Conservation (phyloP, 2,329 filamentous ascomycete genomes). For the Trichophyton equinum region DNA sequence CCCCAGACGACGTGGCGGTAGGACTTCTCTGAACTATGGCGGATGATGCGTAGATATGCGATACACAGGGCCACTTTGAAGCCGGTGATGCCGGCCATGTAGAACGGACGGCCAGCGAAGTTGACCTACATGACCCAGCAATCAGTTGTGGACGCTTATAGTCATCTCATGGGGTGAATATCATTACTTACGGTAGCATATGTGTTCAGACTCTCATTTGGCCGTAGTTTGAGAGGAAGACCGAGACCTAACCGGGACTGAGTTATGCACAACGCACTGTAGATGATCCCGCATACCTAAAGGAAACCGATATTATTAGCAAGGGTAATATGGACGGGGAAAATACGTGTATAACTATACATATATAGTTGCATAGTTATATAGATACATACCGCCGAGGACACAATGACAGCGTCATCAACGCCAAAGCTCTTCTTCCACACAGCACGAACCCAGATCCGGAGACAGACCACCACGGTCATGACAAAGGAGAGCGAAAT, state of each 20-base stretch:
- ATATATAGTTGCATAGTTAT: background rate
- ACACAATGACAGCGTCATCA: conserved; percentile 36
- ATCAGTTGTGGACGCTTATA: background rate
- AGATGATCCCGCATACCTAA: conserved; percentile 37
- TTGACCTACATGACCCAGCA: conserved; percentile 30
- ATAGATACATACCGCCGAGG: conserved; percentile 21
- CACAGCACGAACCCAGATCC: conserved; percentile 33
- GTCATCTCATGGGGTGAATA: background rate
- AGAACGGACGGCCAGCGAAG: conserved; percentile 43
- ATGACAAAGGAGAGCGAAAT: conserved; percentile 36
- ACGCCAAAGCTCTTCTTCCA: conserved; percentile 33
- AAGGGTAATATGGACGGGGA: background rate
- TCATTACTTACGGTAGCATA: conserved; percentile 31
- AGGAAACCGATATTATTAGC: conserved; percentile 18
- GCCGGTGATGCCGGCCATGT: conserved; percentile 44
- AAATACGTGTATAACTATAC: background rate
- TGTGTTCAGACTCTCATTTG: conserved; percentile 30
- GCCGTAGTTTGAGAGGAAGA: conserved; percentile 34
- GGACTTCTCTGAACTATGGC: conserved; percentile 34
- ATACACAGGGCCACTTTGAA: conserved; percentile 45
- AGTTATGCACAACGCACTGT: conserved; percentile 39
- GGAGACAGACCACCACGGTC: conserved; percentile 29
- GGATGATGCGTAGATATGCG: conserved; percentile 41
- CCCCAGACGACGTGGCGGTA: conserved; percentile 38
- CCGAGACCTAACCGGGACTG: conserved; percentile 45